Conservation (phyloP, 805 yeast species). For the Blastobotrys americana region DNA sequence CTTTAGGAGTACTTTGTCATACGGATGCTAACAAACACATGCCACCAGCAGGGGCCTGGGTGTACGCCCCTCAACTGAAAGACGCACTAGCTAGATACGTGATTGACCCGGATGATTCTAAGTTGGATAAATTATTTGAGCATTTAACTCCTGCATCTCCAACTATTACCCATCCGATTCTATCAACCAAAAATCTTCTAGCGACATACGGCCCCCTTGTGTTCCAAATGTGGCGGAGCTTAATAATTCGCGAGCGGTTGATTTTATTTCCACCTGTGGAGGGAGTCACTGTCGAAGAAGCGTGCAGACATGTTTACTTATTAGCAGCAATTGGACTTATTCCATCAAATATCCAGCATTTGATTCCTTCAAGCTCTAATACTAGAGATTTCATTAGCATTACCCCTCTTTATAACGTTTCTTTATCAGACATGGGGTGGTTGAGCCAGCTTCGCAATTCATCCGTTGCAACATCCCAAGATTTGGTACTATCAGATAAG, state of each 20-base stretch:
- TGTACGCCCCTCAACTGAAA: slow-evolving; percentile 34
- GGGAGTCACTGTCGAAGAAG: slow-evolving; percentile 29
- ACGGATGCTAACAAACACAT: slow-evolving; percentile 3
- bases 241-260: slow-evolving; percentile 50
- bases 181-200: slow-evolving; percentile 37
- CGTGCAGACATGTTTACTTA: slow-evolving; percentile 49
- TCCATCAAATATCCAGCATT: slow-evolving; percentile 46
- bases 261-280: slow-evolving; percentile 31
- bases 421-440: slow-evolving; percentile 49
- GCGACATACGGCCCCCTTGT: slow-evolving; percentile 54
- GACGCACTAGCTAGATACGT: slow-evolving; percentile 15
- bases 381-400: neutral
- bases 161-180: slow-evolving; percentile 35
- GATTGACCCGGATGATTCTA: neutral
- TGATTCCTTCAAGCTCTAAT: slow-evolving; percentile 26
- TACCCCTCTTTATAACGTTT: slow-evolving; percentile 45
- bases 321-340: slow-evolving; percentile 54
- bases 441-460: slow-evolving; percentile 29
- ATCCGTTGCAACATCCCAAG: slow-evolving; percentile 59
- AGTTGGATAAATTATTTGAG: slow-evolving; percentile 7
- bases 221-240: slow-evolving; percentile 57
- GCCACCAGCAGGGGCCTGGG: slow-evolving; percentile 21
- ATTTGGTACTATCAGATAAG: slow-evolving; percentile 54
- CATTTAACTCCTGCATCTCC: slow-evolving; percentile 22
- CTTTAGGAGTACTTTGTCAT: slow-evolving; percentile 47